These are phyloP conservation scores for Saccharomycopsis sp. DNA, from an alignment of 805 yeast genomes.

Conservation along the genomic window DNA sequence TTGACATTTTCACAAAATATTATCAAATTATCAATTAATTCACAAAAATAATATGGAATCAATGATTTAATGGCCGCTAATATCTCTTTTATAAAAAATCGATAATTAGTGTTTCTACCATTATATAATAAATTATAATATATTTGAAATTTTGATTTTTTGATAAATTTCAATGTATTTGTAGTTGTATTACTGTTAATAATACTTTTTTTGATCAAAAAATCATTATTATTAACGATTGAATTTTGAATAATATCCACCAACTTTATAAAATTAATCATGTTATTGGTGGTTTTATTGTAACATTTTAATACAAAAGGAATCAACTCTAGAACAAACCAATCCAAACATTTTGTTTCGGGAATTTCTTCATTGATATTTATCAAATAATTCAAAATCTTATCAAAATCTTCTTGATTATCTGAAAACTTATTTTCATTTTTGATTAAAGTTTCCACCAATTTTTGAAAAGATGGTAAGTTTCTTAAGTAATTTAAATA, in stretches of 20 bases:
- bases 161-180: neutral
- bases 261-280: conserved; percentile 6
- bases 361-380: neutral
- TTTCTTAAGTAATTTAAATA: conserved; percentile 1
- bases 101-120: neutral
- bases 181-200: neutral
- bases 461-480: conserved; percentile 10
- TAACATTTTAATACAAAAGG: conserved; percentile 2
- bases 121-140: conserved; percentile 1
- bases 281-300: neutral
- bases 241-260: conserved; percentile 4
- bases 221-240: conserved; percentile 1
- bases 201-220: neutral
- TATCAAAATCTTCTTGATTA: too few species aligned
- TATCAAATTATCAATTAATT: neutral
- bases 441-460: conserved; percentile 1
- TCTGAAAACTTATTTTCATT: neutral
- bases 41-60: conserved; percentile 6
- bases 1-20: too few species aligned
- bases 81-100: neutral
- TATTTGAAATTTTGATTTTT: conserved; percentile 1
- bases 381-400: too few species aligned
- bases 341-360: neutral
- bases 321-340: neutral
- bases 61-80: neutral